phyloP scores from a whole-genome alignment of 768 basidiomycete genomes.

The Albatrellus ellisii region DNA sequence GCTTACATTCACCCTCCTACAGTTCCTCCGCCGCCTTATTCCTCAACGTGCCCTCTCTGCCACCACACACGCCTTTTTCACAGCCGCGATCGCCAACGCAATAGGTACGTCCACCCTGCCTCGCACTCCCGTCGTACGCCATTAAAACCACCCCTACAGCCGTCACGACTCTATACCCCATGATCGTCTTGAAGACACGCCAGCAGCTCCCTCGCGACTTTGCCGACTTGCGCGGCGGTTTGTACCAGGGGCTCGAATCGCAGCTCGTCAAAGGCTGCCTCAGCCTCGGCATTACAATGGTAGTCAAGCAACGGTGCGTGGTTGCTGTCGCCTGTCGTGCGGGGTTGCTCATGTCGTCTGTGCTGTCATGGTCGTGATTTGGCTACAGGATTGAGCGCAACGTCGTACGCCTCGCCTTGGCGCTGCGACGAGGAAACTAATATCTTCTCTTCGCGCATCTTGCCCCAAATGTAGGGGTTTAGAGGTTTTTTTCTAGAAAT shows the following conservation, averaged over 20 bases:
- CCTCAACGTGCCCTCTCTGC: constrained; percentile 24
- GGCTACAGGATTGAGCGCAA: too few species aligned
- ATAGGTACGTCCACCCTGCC: constrained; percentile 20
- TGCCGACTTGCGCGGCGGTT: constrained; percentile 20
- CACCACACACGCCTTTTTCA: constrained; percentile 34
- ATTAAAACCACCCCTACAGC: constrained; percentile 18
- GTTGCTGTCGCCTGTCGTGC: too few species aligned
- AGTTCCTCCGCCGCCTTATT: constrained; percentile 32
- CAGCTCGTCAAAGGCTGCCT: constrained; percentile 42
- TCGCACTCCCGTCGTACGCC: background rate
- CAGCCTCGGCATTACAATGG: constrained; percentile 42
- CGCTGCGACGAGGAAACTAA: too few species aligned
- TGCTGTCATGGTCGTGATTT: too few species aligned
- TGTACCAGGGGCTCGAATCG: constrained; percentile 41
- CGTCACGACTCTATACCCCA: constrained; percentile 35
- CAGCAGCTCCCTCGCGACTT: constrained; percentile 26
- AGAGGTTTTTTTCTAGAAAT: too few species aligned
- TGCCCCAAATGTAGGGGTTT: too few species aligned
- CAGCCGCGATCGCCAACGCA: constrained; percentile 41
- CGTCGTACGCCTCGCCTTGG: too few species aligned
- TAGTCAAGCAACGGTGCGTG: constrained; percentile 37
- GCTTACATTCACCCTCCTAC: constrained; percentile 41
- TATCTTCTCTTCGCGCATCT: too few species aligned
- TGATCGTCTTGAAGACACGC: constrained; percentile 47
- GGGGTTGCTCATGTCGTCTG: too few species aligned